A percentile compares a stretch with the other conserved stretches of the same genome.
Evolutionary conservation across 768 basidiomycete species (phyloP).

Genomic region (Auricularia auricula-judae): DNA sequence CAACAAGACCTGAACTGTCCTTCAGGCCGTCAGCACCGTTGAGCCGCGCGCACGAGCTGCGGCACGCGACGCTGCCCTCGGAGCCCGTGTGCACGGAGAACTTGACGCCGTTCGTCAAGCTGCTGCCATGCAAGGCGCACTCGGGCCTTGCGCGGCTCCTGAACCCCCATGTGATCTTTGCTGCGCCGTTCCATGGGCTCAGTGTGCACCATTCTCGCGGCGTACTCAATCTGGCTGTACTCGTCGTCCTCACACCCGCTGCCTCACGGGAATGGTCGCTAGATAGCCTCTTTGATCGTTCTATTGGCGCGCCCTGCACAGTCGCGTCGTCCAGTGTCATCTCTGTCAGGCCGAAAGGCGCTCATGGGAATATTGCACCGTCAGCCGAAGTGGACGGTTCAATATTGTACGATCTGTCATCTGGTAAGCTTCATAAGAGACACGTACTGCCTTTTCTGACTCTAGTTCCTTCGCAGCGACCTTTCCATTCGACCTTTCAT

Average conservation of each 20-base stretch:
- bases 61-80: conserved; percentile 68
- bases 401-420: background rate
- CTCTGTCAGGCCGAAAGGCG: conserved; percentile 23
- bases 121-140: conserved; percentile 82
- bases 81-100: conserved; percentile 97
- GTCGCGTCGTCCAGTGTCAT: conserved; percentile 51
- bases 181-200: conserved; percentile 87
- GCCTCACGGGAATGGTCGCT: conserved; percentile 59
- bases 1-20: conserved; percentile 50
- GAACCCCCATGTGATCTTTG: conserved; percentile 78
- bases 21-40: conserved; percentile 33
- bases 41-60: conserved; percentile 30
- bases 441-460: background rate
- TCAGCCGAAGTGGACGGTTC: conserved; percentile 3
- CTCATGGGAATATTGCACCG: conserved; percentile 47
- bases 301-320: conserved; percentile 54
- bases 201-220: conserved; percentile 63
- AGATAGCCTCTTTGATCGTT: conserved; percentile 51
- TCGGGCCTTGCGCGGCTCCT: conserved; percentile 78
- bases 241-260: conserved; percentile 72
- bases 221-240: conserved; percentile 56
- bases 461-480: too few species aligned
- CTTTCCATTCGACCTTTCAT: too few species aligned
- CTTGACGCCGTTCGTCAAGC: conserved; percentile 88
- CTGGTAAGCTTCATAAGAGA: background rate